phyloP scores from a whole-genome alignment of 2,329 filamentous ascomycete genomes.

The Volutella citrinella region DNA sequence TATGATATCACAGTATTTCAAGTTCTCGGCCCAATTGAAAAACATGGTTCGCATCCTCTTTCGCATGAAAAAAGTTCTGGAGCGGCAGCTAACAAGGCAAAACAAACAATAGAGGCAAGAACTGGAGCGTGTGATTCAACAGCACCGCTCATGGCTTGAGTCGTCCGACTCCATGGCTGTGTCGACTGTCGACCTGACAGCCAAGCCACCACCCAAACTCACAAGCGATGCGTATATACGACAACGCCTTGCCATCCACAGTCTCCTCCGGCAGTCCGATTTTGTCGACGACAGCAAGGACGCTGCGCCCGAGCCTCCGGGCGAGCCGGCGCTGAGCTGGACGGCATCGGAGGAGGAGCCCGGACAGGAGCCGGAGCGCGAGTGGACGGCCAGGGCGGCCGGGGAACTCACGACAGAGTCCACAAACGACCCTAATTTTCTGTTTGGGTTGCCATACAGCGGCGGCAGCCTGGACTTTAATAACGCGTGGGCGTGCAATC shows the following conservation, averaged over 20 bases:
- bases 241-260: slow-evolving; percentile 37
- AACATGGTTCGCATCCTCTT: slow-evolving; percentile 16
- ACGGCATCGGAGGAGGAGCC: slow-evolving; percentile 21
- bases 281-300: slow-evolving; percentile 39
- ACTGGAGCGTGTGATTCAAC: slow-evolving; percentile 23
- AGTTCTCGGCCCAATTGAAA: slow-evolving; percentile 25
- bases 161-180: slow-evolving; percentile 17
- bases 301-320: slow-evolving; percentile 19
- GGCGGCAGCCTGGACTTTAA: slow-evolving; percentile 16
- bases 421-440: slow-evolving; percentile 16
- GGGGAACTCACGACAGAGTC: slow-evolving; percentile 10
- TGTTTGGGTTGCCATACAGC: slow-evolving; percentile 21
- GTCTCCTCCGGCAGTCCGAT: slow-evolving; percentile 36
- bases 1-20: slow-evolving; percentile 24
- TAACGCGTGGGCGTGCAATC: slow-evolving; percentile 19
- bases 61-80: accelerated
- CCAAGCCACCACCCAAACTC: slow-evolving; percentile 12
- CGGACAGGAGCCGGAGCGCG: slow-evolving; percentile 10
- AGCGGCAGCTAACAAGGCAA: accelerated
- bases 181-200: slow-evolving; percentile 9
- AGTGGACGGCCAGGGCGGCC: slow-evolving; percentile 10
- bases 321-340: slow-evolving; percentile 18
- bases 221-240: slow-evolving; percentile 22
- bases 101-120: slow-evolving; percentile 17
- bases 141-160: slow-evolving; percentile 23